These are phyloP conservation scores for Pezicula radicicola DNA, from an alignment of 2,329 filamentous ascomycete species.

Conservation along the genomic window DNA sequence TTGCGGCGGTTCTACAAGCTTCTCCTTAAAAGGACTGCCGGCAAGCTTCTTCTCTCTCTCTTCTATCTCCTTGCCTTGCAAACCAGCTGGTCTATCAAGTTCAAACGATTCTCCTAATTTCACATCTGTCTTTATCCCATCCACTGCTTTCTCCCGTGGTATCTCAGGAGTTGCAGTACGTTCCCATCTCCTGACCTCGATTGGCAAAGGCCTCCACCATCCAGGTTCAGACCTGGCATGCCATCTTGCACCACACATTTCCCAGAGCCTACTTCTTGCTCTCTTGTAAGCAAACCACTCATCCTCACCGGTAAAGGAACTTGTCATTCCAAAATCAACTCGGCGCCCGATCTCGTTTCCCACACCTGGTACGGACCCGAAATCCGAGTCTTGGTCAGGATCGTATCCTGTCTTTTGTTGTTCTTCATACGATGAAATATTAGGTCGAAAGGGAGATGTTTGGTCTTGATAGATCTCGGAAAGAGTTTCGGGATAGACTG, in stretches of 20 bases:
- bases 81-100: constrained; percentile 40
- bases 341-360: constrained; percentile 33
- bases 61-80: constrained; percentile 25
- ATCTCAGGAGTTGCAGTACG: constrained; percentile 1
- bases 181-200: constrained; percentile 67
- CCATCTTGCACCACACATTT: constrained; percentile 73
- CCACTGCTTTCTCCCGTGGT: background rate
- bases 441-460: constrained; percentile 74
- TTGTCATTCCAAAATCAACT: constrained; percentile 63
- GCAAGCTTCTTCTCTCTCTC: constrained; percentile 16
- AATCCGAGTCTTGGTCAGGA: constrained; percentile 56
- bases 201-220: constrained; percentile 69
- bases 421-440: constrained; percentile 63
- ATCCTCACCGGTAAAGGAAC: constrained; percentile 74
- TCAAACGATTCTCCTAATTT: constrained; percentile 37
- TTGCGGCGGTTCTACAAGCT: constrained; percentile 43
- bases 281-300: constrained; percentile 80
- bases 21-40: constrained; percentile 31
- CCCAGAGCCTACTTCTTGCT: constrained; percentile 75
- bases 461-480: constrained; percentile 77
- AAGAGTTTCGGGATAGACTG: constrained; percentile 62
- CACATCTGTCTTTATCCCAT: constrained; percentile 29
- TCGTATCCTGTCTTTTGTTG: constrained; percentile 46
- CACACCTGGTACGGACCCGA: constrained; percentile 34
- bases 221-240: constrained; percentile 56